Evolutionary conservation across 148 eudicot species (phyloP).

Genomic region (Dysphania ambrosioides): DNA sequence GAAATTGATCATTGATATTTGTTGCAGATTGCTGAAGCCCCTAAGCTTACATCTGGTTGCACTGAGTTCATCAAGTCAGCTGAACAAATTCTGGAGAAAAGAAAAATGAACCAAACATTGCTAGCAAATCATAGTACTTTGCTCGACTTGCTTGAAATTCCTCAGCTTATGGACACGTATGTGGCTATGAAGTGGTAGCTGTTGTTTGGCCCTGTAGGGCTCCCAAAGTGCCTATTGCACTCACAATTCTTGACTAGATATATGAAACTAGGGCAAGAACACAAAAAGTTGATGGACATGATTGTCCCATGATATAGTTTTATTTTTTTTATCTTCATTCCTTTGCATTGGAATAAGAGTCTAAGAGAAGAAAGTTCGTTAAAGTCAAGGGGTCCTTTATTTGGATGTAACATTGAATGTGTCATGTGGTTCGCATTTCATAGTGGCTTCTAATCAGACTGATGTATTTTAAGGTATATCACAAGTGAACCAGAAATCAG

Average conservation of each 20-base stretch:
- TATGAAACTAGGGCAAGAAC: not conserved
- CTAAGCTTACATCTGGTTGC: slow-evolving; percentile 93
- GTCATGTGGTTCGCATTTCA: not conserved
- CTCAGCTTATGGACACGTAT: slow-evolving; percentile 99
- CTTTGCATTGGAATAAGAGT: not conserved
- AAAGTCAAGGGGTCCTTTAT: slow-evolving; percentile 4
- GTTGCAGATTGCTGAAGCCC: slow-evolving; percentile 84
- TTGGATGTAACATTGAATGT: not conserved
- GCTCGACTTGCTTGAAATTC: slow-evolving; percentile 99
- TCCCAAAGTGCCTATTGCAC: not conserved
- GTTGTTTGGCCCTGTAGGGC: not conserved
- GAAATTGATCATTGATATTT: not conserved
- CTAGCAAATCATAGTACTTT: slow-evolving; percentile 88
- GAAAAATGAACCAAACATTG: slow-evolving; percentile 93
- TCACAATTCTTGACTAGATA: not conserved
- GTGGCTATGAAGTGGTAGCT: slow-evolving; percentile 27
- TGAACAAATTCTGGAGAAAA: slow-evolving; percentile 80
- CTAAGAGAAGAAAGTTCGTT: not conserved
- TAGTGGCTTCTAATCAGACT: not conserved
- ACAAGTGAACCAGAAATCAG: not conserved
- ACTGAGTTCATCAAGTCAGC: slow-evolving; percentile 88
- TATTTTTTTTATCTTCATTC: not conserved
- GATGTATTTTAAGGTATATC: not conserved
- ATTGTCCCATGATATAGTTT: not conserved
- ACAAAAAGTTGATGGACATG: not conserved